These are phyloP conservation scores for Colletotrichum viniferum DNA, from an alignment of 2,329 filamentous ascomycete species.

Conservation along the genomic window DNA sequence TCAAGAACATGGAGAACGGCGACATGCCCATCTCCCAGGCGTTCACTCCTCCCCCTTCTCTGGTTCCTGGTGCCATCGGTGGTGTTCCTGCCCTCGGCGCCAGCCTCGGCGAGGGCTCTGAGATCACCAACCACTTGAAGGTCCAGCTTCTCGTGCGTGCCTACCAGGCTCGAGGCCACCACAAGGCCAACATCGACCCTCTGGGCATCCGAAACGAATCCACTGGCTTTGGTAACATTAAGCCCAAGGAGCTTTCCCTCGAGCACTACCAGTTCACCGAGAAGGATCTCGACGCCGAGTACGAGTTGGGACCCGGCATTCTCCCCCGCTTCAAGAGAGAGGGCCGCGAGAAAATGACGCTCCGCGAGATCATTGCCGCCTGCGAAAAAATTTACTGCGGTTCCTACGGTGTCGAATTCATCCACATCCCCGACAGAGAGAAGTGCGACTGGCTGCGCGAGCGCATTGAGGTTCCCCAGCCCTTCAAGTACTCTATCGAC, in stretches of 20 bases:
- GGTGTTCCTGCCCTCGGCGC: constrained; percentile 77
- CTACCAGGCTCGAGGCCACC: constrained; percentile 96
- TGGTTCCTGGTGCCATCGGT: constrained; percentile 82
- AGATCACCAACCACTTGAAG: constrained; percentile 96
- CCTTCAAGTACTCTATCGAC: constrained; percentile 97
- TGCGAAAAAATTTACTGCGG: constrained; percentile 98
- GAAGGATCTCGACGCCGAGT: constrained; percentile 91
- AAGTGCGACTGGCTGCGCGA: constrained; percentile 99
- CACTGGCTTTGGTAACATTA: constrained; percentile 82
- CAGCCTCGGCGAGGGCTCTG: constrained; percentile 70
- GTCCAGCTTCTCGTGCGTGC: constrained; percentile 96
- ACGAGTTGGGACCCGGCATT: constrained; percentile 91
- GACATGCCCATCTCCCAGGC: constrained; percentile 98
- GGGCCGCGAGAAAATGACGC: constrained; percentile 90
- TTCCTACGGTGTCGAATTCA: constrained; percentile 97
- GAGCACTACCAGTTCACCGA: constrained; percentile 96
- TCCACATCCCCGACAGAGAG: constrained; percentile 96
- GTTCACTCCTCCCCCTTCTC: constrained; percentile 92
- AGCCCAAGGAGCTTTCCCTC: constrained; percentile 90
- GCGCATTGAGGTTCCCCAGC: constrained; percentile 89
- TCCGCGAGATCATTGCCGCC: constrained; percentile 89
- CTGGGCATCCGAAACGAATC: constrained; percentile 89
- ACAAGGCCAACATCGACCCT: constrained; percentile 97
- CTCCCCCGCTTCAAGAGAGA: constrained; percentile 91
- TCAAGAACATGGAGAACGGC: constrained; percentile 98